A percentile compares a stretch with the other conserved stretches of the same genome.
Conservation (phyloP, 768 basidiomycete species). For the Lepiota subincarnata region DNA sequence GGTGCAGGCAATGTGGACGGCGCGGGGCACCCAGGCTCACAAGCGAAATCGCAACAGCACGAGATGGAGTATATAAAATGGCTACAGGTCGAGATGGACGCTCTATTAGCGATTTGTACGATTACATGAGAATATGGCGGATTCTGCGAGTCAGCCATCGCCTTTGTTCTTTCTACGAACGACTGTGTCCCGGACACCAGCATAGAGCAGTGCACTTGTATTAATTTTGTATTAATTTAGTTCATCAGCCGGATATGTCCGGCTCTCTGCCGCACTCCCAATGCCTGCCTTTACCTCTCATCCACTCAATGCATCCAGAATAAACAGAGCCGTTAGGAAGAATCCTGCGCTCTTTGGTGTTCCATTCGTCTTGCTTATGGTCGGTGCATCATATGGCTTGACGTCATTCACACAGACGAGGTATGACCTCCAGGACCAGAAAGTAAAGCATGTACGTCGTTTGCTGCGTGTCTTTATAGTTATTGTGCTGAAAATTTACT, state of each 20-base stretch:
- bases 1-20: no score
- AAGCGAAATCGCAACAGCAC: no score
- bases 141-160: no score
- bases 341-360: constrained; percentile 78
- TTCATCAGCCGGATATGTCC: constrained; percentile 20
- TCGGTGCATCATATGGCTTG: constrained; percentile 82
- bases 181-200: no score
- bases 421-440: constrained; percentile 85
- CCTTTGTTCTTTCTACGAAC: no score
- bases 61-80: no score
- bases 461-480: neutral
- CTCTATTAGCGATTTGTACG: no score
- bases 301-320: constrained; percentile 36
- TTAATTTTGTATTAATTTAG: neutral
- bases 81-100: no score
- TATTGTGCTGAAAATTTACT: neutral
- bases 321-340: constrained; percentile 45
- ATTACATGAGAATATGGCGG: no score
- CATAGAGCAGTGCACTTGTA: no score
- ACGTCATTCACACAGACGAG: constrained; percentile 82
- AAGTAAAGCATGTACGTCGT: constrained; percentile 59
- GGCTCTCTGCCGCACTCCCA: constrained; percentile 5
- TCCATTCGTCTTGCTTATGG: constrained; percentile 82
- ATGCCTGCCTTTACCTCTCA: constrained; percentile 40
- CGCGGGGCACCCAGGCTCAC: no score